Percentiles rank a stretch among this genome's conserved stretches.
phyloP scores from a whole-genome alignment of 2,329 filamentous ascomycete species.

The Aspergillus fumigatus region DNA sequence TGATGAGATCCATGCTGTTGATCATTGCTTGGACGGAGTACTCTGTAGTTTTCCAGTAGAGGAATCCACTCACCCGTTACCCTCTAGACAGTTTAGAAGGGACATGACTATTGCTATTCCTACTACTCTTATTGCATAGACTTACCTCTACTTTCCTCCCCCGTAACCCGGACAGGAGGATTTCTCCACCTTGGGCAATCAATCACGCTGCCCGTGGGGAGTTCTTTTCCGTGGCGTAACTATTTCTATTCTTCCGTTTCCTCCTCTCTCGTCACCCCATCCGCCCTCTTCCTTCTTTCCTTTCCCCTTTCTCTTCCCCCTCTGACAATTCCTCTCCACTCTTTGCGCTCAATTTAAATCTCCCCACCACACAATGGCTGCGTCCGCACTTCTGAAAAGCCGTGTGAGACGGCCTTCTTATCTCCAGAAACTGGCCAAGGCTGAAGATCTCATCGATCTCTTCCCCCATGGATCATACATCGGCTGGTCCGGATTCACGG shows the following conservation, averaged over 20 bases:
- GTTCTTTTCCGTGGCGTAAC: not conserved
- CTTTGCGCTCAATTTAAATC: not conserved
- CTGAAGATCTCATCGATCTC: conserved; percentile 72
- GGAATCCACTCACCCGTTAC: not conserved
- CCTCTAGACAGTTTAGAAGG: not conserved
- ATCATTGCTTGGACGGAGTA: not conserved
- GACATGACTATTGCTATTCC: not conserved
- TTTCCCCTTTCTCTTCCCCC: not conserved
- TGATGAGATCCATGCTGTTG: not conserved
- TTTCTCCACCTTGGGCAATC: not conserved
- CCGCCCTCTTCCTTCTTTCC: conserved; percentile 8
- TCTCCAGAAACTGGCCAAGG: conserved; percentile 72
- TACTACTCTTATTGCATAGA: not conserved
- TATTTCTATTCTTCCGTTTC: conserved; percentile 5
- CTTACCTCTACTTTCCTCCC: not conserved
- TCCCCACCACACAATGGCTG: conserved; percentile 41
- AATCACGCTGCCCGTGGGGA: conserved; percentile 9
- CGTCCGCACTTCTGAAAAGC: conserved; percentile 69
- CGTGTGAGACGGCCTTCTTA: conserved; percentile 72
- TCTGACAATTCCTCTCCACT: conserved; percentile 12
- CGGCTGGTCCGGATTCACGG: conserved; percentile 88
- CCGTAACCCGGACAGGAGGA: not conserved
- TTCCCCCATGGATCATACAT: conserved; percentile 85
- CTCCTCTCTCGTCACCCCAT: conserved; percentile 7
- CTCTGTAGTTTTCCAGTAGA: not conserved